These are phyloP conservation scores for Diaporthe capsici DNA, from an alignment of 2,329 filamentous ascomycete species.

Conservation along the genomic window DNA sequence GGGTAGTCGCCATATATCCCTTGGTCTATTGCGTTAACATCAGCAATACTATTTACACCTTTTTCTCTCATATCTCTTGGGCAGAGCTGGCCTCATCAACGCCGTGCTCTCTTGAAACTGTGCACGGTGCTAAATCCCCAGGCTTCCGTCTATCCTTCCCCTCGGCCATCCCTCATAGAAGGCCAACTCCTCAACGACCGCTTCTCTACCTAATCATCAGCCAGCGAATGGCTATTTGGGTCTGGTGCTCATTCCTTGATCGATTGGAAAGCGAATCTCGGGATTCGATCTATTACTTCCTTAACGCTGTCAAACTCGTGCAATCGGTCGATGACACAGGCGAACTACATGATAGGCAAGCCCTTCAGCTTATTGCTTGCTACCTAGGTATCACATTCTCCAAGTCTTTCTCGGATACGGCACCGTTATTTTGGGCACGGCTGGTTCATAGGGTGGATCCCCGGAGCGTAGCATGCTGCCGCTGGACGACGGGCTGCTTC, in stretches of 20 bases:
- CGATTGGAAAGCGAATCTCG: background rate
- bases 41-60: background rate
- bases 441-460: background rate
- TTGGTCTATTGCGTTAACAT: background rate
- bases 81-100: too few species aligned
- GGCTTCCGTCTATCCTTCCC: too few species aligned
- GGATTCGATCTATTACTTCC: background rate
- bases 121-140: background rate
- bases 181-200: background rate
- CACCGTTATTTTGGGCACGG: background rate
- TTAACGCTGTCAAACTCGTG: background rate
- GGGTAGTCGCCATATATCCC: background rate
- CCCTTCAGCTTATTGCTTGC: conserved; percentile 7
- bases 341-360: conserved; percentile 24
- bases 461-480: conserved; percentile 13
- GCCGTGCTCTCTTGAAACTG: background rate
- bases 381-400: background rate
- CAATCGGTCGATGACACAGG: conserved; percentile 17
- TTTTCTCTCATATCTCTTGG: background rate
- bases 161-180: background rate
- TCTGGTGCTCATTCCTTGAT: background rate
- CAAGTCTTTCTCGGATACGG: background rate
- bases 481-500: conserved; percentile 7
- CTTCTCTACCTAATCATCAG: background rate
- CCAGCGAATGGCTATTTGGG: background rate